phyloP scores from a whole-genome alignment of 495 filamentous ascomycete species.

The Lophiostoma macrostomum region DNA sequence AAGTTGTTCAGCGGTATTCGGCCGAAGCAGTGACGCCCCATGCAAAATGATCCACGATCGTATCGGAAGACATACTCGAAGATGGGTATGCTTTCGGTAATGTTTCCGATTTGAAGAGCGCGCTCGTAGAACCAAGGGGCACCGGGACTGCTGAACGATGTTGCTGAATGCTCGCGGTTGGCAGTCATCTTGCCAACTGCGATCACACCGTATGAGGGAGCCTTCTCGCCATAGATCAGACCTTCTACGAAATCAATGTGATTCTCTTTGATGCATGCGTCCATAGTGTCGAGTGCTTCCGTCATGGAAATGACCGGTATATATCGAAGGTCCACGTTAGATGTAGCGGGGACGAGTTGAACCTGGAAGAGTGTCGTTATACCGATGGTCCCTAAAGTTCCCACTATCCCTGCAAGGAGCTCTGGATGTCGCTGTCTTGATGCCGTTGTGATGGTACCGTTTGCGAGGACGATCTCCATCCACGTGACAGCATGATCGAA shows the following conservation, averaged over 20 bases:
- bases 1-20: slow-evolving; percentile 50
- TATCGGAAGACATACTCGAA: slow-evolving; percentile 63
- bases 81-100: no score
- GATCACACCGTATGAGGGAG: slow-evolving; percentile 45
- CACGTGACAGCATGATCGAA: slow-evolving; percentile 52
- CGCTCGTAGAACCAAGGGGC: slow-evolving; percentile 61
- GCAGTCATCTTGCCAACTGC: slow-evolving; percentile 50
- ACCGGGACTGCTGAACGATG: slow-evolving; percentile 44
- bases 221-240: slow-evolving; percentile 43
- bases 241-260: slow-evolving; percentile 56
- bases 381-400: slow-evolving; percentile 52
- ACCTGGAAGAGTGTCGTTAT: slow-evolving; percentile 55
- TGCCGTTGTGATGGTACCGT: slow-evolving; percentile 49
- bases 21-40: slow-evolving; percentile 51
- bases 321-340: slow-evolving; percentile 52
- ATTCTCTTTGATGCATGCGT: slow-evolving; percentile 31
- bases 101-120: slow-evolving; percentile 35
- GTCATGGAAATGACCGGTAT: slow-evolving; percentile 42
- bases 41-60: slow-evolving; percentile 59
- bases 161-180: slow-evolving; percentile 19
- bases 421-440: slow-evolving; percentile 44
- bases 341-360: slow-evolving; percentile 47
- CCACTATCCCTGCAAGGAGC: slow-evolving; percentile 54
- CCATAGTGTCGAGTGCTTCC: slow-evolving; percentile 44
- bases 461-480: slow-evolving; percentile 54